Evolutionary conservation across 1,284 basidiomycete species (phyloP), one percentile per base, ranked within the genome.

Genomic region (Puccinia polysora): DNA sequence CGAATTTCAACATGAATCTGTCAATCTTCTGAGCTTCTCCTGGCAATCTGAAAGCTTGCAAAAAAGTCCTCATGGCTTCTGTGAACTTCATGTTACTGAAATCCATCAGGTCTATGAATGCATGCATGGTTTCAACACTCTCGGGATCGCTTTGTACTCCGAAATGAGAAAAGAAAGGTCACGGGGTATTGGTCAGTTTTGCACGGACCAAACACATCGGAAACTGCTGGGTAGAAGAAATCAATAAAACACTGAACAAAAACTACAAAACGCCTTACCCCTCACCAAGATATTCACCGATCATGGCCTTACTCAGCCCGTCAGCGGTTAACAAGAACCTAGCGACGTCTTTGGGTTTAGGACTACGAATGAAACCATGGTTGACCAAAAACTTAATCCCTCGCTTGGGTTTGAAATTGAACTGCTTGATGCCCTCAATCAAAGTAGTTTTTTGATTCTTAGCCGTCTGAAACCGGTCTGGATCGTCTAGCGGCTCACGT

Each of bases 1-100:
- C 93, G 78, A 96, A 97, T 80, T 97, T 97, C 73, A 97, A 85
- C 91, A 97, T 94, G 81, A 87, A 97, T n/a, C 94, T 87, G 84
- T 97, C 94, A 76, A 97, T 97, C 82, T 97, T 97, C 81, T 97
- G 94, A 0, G 91, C 83, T 81, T 97, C 94, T 59, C 94, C 94
- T 2, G 94, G 94, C 28, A 97, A 84, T 71, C 94, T 88, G 85
- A 97, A 97, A 0, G 91, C 86, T 80, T 97, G 94, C 40, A 97
- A 82, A 81, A 94, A 96, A 70, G 85, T 80, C 52, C 94, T 86
- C 56, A 97, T 82, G 0, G 93, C 92, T 77, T 93, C 89, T 50
- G 93, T 88, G 79, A 97, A 97, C 15, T 84, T 81, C 75, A 88
- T 81, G 74, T 87, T 86, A 58, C 85, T 85, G 80, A 97, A 91